phyloP scores from a whole-genome alignment of 495 filamentous ascomycete genomes.

The Achaetomiella virescens region DNA sequence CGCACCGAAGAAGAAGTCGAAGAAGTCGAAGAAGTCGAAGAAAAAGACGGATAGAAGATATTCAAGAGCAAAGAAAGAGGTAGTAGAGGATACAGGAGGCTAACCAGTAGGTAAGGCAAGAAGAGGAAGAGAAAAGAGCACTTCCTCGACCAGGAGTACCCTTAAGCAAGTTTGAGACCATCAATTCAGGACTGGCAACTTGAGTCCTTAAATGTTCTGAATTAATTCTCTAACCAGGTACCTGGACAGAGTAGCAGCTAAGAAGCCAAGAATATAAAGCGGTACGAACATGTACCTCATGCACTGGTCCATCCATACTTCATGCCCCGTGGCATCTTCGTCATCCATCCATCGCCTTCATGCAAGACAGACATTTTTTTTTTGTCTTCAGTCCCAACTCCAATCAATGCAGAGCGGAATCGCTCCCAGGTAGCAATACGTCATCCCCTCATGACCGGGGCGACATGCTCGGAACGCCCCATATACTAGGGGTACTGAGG shows the following conservation, averaged over 20 bases:
- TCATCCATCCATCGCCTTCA: conserved; percentile 4
- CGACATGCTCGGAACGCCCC: too few species aligned
- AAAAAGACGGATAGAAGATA: too few species aligned
- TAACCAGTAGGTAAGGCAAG: too few species aligned
- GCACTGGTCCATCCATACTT: not conserved
- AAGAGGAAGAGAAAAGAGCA: too few species aligned
- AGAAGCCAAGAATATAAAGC: not conserved
- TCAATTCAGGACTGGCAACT: not conserved
- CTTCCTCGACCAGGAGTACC: too few species aligned
- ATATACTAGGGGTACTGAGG: too few species aligned
- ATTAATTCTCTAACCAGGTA: not conserved
- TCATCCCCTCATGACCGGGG: too few species aligned
- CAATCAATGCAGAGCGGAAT: conserved; percentile 1
- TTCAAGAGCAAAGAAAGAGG: too few species aligned
- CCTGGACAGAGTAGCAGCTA: not conserved
- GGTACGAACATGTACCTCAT: not conserved
- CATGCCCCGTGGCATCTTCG: not conserved
- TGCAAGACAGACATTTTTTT: conserved; percentile 9
- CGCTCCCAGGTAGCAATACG: not conserved
- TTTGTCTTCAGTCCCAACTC: conserved; percentile 12
- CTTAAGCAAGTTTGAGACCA: too few species aligned
- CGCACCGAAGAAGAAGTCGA: too few species aligned
- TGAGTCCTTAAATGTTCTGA: not conserved
- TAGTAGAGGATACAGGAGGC: too few species aligned
- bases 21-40: too few species aligned